phyloP scores from a whole-genome alignment of 805 yeast genomes.

The Barnettozyma wickerhamii region DNA sequence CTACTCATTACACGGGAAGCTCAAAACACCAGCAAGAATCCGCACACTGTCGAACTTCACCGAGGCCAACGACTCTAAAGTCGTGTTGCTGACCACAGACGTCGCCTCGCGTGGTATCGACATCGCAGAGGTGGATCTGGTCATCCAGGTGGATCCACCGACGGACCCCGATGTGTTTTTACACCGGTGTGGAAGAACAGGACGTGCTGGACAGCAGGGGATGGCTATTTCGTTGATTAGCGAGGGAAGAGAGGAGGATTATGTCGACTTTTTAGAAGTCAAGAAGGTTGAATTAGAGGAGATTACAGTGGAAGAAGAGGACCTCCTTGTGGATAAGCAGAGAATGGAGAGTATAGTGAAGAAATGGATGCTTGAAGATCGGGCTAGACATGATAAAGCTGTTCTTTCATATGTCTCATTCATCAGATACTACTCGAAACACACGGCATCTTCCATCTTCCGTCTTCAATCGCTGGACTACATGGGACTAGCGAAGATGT shows the following conservation, averaged over 20 bases:
- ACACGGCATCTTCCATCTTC: conserved; percentile 83
- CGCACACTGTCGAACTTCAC: conserved; percentile 63
- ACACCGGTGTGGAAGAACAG: conserved; percentile 95
- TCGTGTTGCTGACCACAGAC: conserved; percentile 85
- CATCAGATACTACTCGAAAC: conserved; percentile 80
- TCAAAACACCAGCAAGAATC: conserved; percentile 73
- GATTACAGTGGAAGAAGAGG: conserved; percentile 23
- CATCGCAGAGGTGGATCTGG: conserved; percentile 90
- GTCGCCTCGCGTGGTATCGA: conserved; percentile 99
- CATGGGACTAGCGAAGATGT: conserved; percentile 64
- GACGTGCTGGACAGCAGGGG: conserved; percentile 84
- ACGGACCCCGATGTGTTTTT: conserved; percentile 87
- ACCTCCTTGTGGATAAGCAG: not conserved
- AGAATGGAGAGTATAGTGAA: conserved; percentile 24
- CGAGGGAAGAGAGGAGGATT: conserved; percentile 76
- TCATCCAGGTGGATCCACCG: conserved; percentile 93
- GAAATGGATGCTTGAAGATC: conserved; percentile 63
- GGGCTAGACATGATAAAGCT: conserved; percentile 80
- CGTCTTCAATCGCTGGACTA: conserved; percentile 69
- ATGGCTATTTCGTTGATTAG: conserved; percentile 71
- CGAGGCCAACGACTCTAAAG: conserved; percentile 32
- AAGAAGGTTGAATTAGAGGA: conserved; percentile 53
- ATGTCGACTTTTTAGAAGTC: conserved; percentile 73
- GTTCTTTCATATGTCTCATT: conserved; percentile 79
- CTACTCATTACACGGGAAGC: conserved; percentile 85